Conservation (phyloP, 129 eudicot species). For the Arctium minus region DNA sequence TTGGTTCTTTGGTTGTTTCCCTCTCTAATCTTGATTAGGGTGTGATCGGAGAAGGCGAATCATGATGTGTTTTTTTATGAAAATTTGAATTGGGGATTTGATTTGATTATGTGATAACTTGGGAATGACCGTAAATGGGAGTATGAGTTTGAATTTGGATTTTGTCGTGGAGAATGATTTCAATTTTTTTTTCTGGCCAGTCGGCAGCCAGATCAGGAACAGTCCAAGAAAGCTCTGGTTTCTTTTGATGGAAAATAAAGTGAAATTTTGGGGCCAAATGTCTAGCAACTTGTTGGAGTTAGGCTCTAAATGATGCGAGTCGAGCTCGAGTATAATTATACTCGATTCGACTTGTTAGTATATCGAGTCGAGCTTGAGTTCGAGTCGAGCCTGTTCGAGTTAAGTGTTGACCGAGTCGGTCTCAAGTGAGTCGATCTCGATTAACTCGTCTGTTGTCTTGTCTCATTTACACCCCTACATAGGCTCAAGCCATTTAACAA, state of each 20-base stretch:
- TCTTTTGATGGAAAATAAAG: background rate
- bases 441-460: too few species aligned
- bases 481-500: too few species aligned
- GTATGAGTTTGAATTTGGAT: conserved; percentile 16
- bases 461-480: too few species aligned
- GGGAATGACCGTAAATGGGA: conserved; percentile 25
- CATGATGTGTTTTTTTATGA: conserved; percentile 9
- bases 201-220: conserved; percentile 18
- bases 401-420: too few species aligned
- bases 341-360: too few species aligned
- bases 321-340: too few species aligned
- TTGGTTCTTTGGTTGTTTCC: background rate
- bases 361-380: too few species aligned
- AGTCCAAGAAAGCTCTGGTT: background rate
- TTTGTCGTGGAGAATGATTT: conserved; percentile 7
- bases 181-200: background rate
- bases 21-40: background rate
- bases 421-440: too few species aligned
- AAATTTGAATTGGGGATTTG: conserved; percentile 11
- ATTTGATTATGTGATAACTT: conserved; percentile 1
- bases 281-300: too few species aligned
- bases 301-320: too few species aligned
- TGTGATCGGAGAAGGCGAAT: conserved; percentile 6
- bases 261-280: too few species aligned
- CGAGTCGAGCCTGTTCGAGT: too few species aligned